These are phyloP conservation scores for Cladophialophora exuberans DNA, from an alignment of 2,329 filamentous ascomycete genomes.

Conservation along the genomic window DNA sequence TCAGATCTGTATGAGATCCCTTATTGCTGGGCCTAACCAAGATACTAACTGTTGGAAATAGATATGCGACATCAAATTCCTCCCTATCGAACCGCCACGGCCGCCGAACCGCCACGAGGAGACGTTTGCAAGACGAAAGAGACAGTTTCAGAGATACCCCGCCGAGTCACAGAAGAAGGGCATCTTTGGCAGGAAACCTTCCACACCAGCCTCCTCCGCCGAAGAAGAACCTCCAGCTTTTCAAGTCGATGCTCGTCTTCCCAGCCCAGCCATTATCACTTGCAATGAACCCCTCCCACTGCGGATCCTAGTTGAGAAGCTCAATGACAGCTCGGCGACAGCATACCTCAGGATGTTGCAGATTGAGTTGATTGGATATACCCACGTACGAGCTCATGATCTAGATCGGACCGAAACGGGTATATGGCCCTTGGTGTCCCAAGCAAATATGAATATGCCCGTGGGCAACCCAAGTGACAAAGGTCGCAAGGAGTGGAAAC, in stretches of 20 bases:
- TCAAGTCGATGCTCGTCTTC: constrained; percentile 80
- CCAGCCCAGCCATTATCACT: constrained; percentile 84
- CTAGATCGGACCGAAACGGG: constrained; percentile 70
- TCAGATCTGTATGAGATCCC: constrained; percentile 60
- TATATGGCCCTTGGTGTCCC: constrained; percentile 75
- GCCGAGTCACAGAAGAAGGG: constrained; percentile 56
- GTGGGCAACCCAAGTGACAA: constrained; percentile 63
- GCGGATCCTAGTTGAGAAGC: constrained; percentile 76
- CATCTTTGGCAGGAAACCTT: constrained; percentile 57
- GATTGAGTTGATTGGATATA: constrained; percentile 78
- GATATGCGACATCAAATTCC: constrained; percentile 68
- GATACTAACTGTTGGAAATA: constrained; percentile 15
- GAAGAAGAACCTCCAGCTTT: constrained; percentile 57
- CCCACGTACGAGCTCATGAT: constrained; percentile 77
- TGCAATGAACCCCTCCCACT: constrained; percentile 86
- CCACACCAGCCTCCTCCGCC: constrained; percentile 24
- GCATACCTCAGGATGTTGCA: constrained; percentile 79
- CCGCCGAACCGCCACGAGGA: constrained; percentile 70
- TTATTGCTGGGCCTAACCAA: neutral
- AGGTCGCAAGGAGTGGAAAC: constrained; percentile 69
- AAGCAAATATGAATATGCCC: constrained; percentile 71
- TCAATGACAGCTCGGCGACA: constrained; percentile 68
- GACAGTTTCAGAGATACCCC: constrained; percentile 56
- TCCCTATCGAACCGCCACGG: constrained; percentile 89
- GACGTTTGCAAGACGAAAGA: constrained; percentile 76